Conservation (phyloP, 1,284 basidiomycete species). For the Sporisorium iseilematis-ciliati region DNA sequence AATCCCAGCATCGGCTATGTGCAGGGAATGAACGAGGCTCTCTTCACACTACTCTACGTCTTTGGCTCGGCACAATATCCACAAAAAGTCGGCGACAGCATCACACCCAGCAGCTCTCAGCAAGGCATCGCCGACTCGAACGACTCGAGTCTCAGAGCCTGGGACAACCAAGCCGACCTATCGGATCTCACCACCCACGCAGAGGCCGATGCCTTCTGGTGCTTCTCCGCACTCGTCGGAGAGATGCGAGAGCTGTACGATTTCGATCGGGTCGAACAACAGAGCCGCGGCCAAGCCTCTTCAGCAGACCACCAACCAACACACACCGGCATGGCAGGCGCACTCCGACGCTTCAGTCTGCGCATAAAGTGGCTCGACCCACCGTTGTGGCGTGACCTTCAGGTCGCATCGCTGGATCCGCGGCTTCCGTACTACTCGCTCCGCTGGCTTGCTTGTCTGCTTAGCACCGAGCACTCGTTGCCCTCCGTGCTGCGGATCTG, state of each 20-base stretch:
- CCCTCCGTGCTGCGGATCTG: constrained; percentile 62
- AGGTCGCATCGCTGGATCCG: constrained; percentile 56
- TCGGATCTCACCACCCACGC: constrained; percentile 37
- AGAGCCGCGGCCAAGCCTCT: constrained; percentile 22
- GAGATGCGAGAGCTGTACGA: constrained; percentile 67
- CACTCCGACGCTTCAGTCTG: constrained; percentile 56
- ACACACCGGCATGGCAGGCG: constrained; percentile 55
- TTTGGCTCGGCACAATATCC: constrained; percentile 46
- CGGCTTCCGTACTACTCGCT: constrained; percentile 66
- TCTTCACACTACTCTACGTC: constrained; percentile 62
- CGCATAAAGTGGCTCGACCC: constrained; percentile 58
- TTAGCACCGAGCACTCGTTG: constrained; percentile 63
- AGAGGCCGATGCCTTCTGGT: constrained; percentile 69
- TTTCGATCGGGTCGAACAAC: constrained; percentile 60
- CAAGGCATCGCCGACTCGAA: constrained; percentile 5
- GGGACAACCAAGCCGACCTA: constrained; percentile 35
- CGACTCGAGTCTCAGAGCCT: constrained; percentile 2
- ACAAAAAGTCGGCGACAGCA: not conserved
- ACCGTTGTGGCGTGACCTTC: constrained; percentile 54
- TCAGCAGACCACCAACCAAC: constrained; percentile 16
- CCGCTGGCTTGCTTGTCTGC: constrained; percentile 65
- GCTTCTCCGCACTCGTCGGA: constrained; percentile 64
- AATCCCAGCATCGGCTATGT: constrained; percentile 67
- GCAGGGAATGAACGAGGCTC: constrained; percentile 67
- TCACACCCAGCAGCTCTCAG: constrained; percentile 28